Evolutionary conservation across 192 early-diverging fungal genomes (phyloP).

Genomic region (Linnemannia exigua): DNA sequence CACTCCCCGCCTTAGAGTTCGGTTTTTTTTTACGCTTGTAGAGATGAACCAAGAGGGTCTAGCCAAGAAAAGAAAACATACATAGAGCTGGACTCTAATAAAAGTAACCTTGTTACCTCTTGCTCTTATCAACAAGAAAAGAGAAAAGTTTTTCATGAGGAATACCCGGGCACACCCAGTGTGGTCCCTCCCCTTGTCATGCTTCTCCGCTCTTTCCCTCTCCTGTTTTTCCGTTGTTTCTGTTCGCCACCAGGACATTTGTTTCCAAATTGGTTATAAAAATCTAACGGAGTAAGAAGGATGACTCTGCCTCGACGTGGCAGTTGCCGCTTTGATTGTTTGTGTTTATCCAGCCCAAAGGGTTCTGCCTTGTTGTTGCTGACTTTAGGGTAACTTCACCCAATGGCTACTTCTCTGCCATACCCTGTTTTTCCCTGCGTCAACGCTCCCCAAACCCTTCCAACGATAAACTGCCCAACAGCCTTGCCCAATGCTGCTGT

Average conservation of each 20-base stretch:
- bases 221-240: background rate
- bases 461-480: no score
- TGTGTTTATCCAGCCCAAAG: background rate
- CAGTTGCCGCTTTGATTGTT: background rate
- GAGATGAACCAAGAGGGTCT: background rate
- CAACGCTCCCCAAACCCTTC: no score
- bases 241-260: slow-evolving; percentile 5
- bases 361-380: no score
- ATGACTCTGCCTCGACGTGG: background rate
- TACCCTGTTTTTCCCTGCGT: no score
- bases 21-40: background rate
- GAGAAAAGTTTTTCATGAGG: background rate
- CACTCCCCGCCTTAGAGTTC: background rate
- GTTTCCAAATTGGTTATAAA: background rate
- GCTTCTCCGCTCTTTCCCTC: background rate
- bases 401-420: no score
- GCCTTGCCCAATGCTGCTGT: no score
- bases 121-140: background rate
- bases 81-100: background rate
- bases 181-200: background rate
- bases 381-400: no score
- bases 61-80: slow-evolving; percentile 1
- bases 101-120: background rate
- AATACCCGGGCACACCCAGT: background rate
- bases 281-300: background rate